These are phyloP conservation scores for Thyridium curvatum DNA, from an alignment of 2,329 filamentous ascomycete species.

Conservation along the genomic window DNA sequence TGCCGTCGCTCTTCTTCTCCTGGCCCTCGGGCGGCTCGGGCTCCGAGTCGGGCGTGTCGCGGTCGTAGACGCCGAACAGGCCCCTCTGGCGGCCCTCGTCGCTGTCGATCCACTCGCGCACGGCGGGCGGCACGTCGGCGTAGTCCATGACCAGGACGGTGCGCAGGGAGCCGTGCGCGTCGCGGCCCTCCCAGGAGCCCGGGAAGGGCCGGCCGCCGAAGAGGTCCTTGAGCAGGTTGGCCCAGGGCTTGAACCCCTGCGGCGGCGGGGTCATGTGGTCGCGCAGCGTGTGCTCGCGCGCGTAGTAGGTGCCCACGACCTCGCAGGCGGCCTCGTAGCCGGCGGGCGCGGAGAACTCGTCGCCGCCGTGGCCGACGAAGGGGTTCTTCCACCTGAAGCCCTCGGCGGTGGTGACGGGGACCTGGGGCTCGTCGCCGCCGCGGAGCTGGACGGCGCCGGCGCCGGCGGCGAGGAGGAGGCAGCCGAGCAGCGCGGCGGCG, in stretches of 20 bases:
- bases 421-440: no score
- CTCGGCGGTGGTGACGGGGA: not conserved
- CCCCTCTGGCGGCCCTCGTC: constrained; percentile 12
- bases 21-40: not conserved
- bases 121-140: constrained; percentile 15
- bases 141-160: constrained; percentile 15
- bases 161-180: not conserved
- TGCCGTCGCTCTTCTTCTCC: not conserved
- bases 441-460: no score
- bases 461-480: no score
- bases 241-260: constrained; percentile 2
- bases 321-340: not conserved
- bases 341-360: not conserved
- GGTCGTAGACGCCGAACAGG: constrained; percentile 18
- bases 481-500: no score
- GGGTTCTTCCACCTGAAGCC: not conserved
- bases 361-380: not conserved
- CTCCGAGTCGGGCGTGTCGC: not conserved
- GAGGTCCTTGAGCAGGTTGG: not conserved
- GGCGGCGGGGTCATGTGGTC: constrained; percentile 1
- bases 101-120: constrained; percentile 10
- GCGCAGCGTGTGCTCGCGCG: constrained; percentile 2
- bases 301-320: constrained; percentile 1
- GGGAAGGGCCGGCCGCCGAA: constrained; percentile 1
- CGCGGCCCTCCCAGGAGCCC: constrained; percentile 5